Evolutionary conservation across 371 early-diverging fungal genomes (phyloP), one percentile per base, ranked within the genome.

Genomic region (Rhizopus delemar): DNA sequence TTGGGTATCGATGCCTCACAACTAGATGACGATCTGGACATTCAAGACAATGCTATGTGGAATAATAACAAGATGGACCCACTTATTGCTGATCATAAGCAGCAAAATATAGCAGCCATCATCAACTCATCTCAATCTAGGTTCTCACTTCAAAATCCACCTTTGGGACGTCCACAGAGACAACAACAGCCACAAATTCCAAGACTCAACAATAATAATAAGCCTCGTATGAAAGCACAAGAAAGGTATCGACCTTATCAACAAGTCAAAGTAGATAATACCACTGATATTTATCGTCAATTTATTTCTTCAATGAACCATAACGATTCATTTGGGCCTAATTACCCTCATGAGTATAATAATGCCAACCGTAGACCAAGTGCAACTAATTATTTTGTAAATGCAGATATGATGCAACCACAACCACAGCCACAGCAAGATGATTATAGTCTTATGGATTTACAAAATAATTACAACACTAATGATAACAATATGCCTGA

Each of bases 1-100:
- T 53, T 72, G 28, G 73, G 73, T n/a, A 59, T 73, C n/a, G 58
- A 67, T 15, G 50, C 70, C 3, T 46, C 46, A 28, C 68, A 65
- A n/a, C 34, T 49, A 8, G 43, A 45, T 32, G 46, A 39, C 32
- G 53, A 61, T 33, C 28, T 58, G 29, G 55, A 59, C 43, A n/a
- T 39, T 39, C 39, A 39, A 7, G 12, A 12, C 1, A 39, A 39
- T 39, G 12, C 39, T 2, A 12, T 39, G 9, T 12, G 12, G 39
- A 7, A 0, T 39, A 9, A 39, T 39, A 7, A 9, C 39, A 9
- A 7, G 8, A 39, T 39, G 9, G 9, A 39, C 2, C 39, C 12
- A 12, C 2, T 39, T 39, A 39, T 39, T 39, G 2, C 39, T 39
- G 22, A 22, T 22, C 22, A 22, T 22, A 22, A 22, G 22, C 22